A percentile compares a stretch with the other conserved stretches of the same genome.
Conservation (phyloP, 2,329 filamentous ascomycete species). For the Epichloe baconii region DNA sequence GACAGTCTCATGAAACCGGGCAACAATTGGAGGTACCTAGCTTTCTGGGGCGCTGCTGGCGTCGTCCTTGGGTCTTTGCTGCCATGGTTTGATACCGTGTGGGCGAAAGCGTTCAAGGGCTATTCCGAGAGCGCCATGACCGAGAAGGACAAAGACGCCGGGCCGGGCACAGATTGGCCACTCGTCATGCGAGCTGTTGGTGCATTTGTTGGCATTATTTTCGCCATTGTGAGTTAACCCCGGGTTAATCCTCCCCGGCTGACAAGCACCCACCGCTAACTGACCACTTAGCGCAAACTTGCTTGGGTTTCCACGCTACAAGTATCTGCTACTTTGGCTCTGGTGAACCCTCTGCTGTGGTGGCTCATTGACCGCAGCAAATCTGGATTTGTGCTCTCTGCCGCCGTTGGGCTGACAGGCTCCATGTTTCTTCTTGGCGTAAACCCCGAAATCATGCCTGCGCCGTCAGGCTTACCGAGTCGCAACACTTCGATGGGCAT, state of each 20-base stretch:
- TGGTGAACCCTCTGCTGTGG: constrained; percentile 90
- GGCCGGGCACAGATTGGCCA: constrained; percentile 58
- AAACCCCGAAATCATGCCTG: constrained; percentile 65
- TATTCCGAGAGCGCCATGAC: constrained; percentile 17
- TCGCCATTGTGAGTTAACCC: constrained; percentile 56
- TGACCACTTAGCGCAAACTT: constrained; percentile 54
- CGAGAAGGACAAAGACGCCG: constrained; percentile 20
- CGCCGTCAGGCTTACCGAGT: constrained; percentile 35
- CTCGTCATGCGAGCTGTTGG: constrained; percentile 43
- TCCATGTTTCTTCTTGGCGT: constrained; percentile 62
- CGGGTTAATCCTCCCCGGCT: background rate
- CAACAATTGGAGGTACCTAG: constrained; percentile 53
- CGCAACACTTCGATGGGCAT: background rate
- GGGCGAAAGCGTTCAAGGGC: constrained; percentile 41
- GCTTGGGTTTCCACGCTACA: constrained; percentile 95
- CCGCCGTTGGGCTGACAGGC: constrained; percentile 58
- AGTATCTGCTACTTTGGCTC: constrained; percentile 73
- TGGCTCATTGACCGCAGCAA: constrained; percentile 87
- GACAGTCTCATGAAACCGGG: constrained; percentile 25
- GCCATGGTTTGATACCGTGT: constrained; percentile 72
- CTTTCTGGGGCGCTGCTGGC: constrained; percentile 71
- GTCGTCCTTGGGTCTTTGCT: constrained; percentile 66
- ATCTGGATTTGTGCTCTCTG: constrained; percentile 69
- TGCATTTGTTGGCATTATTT: constrained; percentile 48
- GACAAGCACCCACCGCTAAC: background rate